These are phyloP conservation scores for Chytridiales sp. DNA, from an alignment of 371 early-diverging fungal genomes.

Conservation along the genomic window DNA sequence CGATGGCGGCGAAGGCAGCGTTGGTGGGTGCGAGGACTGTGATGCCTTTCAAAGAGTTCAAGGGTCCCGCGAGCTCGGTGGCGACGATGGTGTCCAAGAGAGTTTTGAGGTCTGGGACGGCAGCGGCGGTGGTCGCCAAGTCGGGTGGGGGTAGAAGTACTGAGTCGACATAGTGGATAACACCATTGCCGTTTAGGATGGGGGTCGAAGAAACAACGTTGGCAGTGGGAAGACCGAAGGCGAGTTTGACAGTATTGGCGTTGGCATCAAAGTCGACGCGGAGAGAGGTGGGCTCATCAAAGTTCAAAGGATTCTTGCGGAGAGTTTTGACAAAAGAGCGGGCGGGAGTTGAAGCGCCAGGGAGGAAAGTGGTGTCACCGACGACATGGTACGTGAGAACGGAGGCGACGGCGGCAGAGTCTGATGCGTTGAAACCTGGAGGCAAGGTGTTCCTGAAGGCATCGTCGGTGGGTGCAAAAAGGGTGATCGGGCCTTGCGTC, in stretches of 20 bases:
- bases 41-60: slow-evolving; percentile 21
- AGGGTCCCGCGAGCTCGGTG: slow-evolving; percentile 24
- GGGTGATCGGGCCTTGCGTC: slow-evolving; percentile 15
- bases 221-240: slow-evolving; percentile 9
- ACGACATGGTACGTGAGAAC: slow-evolving; percentile 32
- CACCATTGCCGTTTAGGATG: slow-evolving; percentile 11
- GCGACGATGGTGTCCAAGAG: slow-evolving; percentile 20
- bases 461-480: slow-evolving; percentile 35
- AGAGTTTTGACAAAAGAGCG: slow-evolving; percentile 2
- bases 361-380: slow-evolving; percentile 20
- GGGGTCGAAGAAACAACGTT: slow-evolving; percentile 18
- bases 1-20: slow-evolving; percentile 37
- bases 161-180: slow-evolving; percentile 26
- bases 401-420: slow-evolving; percentile 10
- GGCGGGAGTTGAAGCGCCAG: slow-evolving; percentile 17
- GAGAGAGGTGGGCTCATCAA: not conserved
- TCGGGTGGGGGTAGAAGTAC: slow-evolving; percentile 20
- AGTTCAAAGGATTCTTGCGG: not conserved
- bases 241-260: not conserved
- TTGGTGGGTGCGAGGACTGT: slow-evolving; percentile 38
- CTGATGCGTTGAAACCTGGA: slow-evolving; percentile 13
- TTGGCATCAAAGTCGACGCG: not conserved
- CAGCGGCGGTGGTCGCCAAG: slow-evolving; percentile 9
- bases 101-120: slow-evolving; percentile 14
- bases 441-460: slow-evolving; percentile 11